These are phyloP conservation scores for Lachnellula subtilissima DNA, from an alignment of 2,329 filamentous ascomycete genomes.

Conservation along the genomic window DNA sequence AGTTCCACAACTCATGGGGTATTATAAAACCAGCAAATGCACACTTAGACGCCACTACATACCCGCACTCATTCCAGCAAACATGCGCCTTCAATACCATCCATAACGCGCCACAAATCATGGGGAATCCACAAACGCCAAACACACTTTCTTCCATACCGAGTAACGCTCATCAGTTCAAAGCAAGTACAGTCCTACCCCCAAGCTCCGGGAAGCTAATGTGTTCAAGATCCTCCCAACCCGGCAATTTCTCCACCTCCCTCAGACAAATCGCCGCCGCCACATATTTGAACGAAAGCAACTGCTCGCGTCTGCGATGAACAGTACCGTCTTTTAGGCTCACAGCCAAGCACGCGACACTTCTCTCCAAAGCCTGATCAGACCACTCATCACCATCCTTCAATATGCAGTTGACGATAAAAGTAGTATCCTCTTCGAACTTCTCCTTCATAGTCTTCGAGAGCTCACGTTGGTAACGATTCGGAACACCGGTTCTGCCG, in stretches of 20 bases:
- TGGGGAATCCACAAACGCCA: neutral
- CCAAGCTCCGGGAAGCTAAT: neutral
- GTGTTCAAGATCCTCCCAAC: neutral
- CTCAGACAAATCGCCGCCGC: constrained; percentile 45
- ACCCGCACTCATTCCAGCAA: neutral
- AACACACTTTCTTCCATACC: neutral
- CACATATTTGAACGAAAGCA: constrained; percentile 50
- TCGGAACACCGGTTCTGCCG: constrained; percentile 40
- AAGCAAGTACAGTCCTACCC: neutral
- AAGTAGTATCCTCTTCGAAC: constrained; percentile 37
- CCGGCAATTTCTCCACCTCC: constrained; percentile 38
- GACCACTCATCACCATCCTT: constrained; percentile 34
- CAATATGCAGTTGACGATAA: constrained; percentile 40
- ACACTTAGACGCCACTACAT: too few relatives aligned
- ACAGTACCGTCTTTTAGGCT: constrained; percentile 32
- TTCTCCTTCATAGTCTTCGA: constrained; percentile 40
- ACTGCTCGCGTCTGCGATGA: constrained; percentile 26
- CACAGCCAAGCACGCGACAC: constrained; percentile 46
- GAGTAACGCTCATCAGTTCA: neutral
- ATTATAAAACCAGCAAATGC: neutral
- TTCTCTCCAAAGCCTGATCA: constrained; percentile 41
- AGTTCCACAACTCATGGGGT: neutral
- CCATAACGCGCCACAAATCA: neutral
- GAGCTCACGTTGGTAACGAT: constrained; percentile 36
- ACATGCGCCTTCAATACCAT: neutral